Conservation (phyloP, 1,284 basidiomycete genomes). For the Apiotrichum porosum region DNA sequence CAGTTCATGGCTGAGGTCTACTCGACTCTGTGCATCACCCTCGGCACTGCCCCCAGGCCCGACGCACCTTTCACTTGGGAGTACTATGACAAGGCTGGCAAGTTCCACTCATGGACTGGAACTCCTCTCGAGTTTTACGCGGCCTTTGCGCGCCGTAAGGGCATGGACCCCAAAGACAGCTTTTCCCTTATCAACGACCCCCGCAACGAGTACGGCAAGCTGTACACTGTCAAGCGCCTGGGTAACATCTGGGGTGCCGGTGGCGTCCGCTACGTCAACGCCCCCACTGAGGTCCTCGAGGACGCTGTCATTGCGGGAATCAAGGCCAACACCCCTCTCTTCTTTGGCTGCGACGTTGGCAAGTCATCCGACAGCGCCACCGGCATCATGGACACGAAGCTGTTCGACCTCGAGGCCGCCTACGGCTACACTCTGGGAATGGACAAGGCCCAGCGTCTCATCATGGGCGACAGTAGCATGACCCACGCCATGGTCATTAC, state of each 20-base stretch:
- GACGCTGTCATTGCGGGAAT: slow-evolving; percentile 73
- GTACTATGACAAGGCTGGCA: slow-evolving; percentile 75
- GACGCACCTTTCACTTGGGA: slow-evolving; percentile 75
- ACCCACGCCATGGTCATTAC: slow-evolving; percentile 69
- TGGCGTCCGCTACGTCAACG: slow-evolving; percentile 84
- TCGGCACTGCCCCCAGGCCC: slow-evolving; percentile 75
- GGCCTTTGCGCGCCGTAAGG: slow-evolving; percentile 32
- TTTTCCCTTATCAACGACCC: slow-evolving; percentile 96
- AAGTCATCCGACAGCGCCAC: slow-evolving; percentile 45
- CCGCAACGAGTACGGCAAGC: slow-evolving; percentile 70
- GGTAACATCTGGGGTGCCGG: slow-evolving; percentile 87
- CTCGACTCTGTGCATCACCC: slow-evolving; percentile 75
- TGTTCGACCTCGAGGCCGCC: slow-evolving; percentile 76
- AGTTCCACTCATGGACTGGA: slow-evolving; percentile 66
- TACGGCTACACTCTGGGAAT: slow-evolving; percentile 59
- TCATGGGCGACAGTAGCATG: slow-evolving; percentile 69
- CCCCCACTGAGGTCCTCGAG: slow-evolving; percentile 74
- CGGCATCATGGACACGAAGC: slow-evolving; percentile 79
- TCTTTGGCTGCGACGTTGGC: slow-evolving; percentile 80
- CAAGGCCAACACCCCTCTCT: slow-evolving; percentile 84
- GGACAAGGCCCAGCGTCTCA: slow-evolving; percentile 78
- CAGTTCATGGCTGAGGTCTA: slow-evolving; percentile 79
- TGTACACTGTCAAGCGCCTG: slow-evolving; percentile 90
- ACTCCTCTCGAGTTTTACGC: slow-evolving; percentile 77
- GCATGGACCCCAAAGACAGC: slow-evolving; percentile 53